A percentile compares a stretch with the other conserved stretches of the same genome.
phyloP scores from a whole-genome alignment of 306 rosid genomes.

The Acmispon strigosus region DNA sequence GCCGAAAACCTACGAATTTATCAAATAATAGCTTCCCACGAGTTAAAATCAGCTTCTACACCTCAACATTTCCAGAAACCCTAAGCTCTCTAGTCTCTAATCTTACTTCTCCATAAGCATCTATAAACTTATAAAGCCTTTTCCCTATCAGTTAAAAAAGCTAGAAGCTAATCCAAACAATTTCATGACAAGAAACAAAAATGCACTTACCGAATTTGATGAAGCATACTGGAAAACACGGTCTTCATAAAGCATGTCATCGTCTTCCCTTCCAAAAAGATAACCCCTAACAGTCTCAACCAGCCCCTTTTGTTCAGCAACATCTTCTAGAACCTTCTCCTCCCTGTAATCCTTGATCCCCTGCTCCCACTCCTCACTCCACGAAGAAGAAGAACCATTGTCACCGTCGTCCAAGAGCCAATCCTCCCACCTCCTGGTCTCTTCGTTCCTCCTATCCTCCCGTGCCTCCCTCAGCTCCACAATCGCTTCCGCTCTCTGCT shows the following conservation, averaged over 20 bases:
- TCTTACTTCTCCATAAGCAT: too few relatives aligned
- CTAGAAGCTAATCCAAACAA: too few relatives aligned
- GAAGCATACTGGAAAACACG: slow-evolving; percentile 90
- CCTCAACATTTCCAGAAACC: too few relatives aligned
- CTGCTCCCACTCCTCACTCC: slow-evolving; percentile 51
- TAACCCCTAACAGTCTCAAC: slow-evolving; percentile 45
- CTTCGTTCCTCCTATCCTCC: slow-evolving; percentile 58
- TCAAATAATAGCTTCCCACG: too few relatives aligned
- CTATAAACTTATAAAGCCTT: too few relatives aligned
- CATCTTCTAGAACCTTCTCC: slow-evolving; percentile 23
- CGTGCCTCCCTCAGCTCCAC: slow-evolving; percentile 76
- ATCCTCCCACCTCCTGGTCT: slow-evolving; percentile 71
- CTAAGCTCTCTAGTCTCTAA: too few relatives aligned
- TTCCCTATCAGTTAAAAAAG: too few relatives aligned
- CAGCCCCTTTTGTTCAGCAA: slow-evolving; percentile 32
- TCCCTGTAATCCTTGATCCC: slow-evolving; percentile 35
- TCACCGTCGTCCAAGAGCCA: slow-evolving; percentile 53
- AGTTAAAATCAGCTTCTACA: too few relatives aligned
- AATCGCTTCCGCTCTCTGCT: slow-evolving; percentile 84
- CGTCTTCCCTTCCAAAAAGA: slow-evolving; percentile 44
- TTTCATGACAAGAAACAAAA: not conserved
- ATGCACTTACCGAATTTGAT: slow-evolving; percentile 58
- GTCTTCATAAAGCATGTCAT: slow-evolving; percentile 85
- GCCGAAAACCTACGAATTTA: too few relatives aligned
- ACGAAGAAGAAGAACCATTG: slow-evolving; percentile 21